These are phyloP conservation scores for Trichoderma brevicompactum DNA, from an alignment of 2,329 filamentous ascomycete genomes.

Conservation along the genomic window DNA sequence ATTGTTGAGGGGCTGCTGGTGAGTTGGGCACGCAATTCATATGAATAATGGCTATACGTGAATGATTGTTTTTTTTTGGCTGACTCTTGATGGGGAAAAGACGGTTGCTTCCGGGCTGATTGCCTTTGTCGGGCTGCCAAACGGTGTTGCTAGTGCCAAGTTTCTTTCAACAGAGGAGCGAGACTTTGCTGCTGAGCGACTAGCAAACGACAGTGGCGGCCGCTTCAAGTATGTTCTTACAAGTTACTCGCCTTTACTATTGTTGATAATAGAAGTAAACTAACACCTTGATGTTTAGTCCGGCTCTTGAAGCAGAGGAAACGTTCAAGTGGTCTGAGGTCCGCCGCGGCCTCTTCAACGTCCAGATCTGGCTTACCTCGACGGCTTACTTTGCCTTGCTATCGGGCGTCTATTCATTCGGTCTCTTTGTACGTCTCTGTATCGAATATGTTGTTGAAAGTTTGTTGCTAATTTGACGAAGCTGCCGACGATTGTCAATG, in stretches of 20 bases:
- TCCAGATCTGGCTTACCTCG: constrained; percentile 67
- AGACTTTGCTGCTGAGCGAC: constrained; percentile 51
- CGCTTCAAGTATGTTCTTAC: constrained; percentile 39
- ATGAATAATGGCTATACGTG: background rate
- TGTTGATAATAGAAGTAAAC: background rate
- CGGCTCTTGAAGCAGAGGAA: constrained; percentile 46
- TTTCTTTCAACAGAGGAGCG: constrained; percentile 60
- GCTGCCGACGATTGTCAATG: constrained; percentile 67
- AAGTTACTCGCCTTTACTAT: background rate
- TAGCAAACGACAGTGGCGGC: constrained; percentile 46
- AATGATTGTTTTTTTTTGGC: too few relatives aligned
- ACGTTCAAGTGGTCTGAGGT: constrained; percentile 66
- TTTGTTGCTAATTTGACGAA: constrained; percentile 34
- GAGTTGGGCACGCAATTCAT: background rate
- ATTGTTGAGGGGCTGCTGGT: constrained; percentile 60
- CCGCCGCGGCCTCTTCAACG: constrained; percentile 60
- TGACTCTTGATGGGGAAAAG: constrained; percentile 37
- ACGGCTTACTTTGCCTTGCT: constrained; percentile 64
- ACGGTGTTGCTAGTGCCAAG: constrained; percentile 55
- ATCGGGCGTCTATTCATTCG: constrained; percentile 65
- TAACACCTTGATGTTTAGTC: constrained; percentile 25
- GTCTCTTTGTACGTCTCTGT: constrained; percentile 58
- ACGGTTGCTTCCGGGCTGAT: constrained; percentile 58
- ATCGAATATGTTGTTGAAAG: background rate
- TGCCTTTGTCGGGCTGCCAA: constrained; percentile 60